Conservation (phyloP, 164 flowering plant species). For the Umbilicus rupestris region DNA sequence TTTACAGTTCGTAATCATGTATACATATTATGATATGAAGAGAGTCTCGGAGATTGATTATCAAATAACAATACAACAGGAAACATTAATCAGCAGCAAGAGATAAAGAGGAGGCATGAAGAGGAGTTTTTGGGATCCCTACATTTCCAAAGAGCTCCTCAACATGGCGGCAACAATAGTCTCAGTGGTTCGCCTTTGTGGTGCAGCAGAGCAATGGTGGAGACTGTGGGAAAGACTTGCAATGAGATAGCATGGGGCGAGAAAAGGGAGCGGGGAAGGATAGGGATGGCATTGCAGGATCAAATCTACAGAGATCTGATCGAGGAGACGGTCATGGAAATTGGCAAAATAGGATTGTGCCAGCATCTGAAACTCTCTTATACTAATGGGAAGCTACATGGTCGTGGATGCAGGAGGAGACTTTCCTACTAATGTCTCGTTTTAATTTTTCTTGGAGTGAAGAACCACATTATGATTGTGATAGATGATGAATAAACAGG, state of each 20-base stretch:
- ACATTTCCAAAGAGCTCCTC: slow-evolving; percentile 16
- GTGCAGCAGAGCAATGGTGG: slow-evolving; percentile 41
- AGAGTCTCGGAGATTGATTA: background rate
- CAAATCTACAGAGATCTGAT: slow-evolving; percentile 47
- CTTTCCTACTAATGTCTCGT: slow-evolving; percentile 21
- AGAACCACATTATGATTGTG: background rate
- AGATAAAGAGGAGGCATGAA: slow-evolving; percentile 14
- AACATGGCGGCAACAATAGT: slow-evolving; percentile 8
- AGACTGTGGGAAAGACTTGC: slow-evolving; percentile 54
- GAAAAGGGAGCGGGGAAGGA: slow-evolving; percentile 46
- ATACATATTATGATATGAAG: background rate
- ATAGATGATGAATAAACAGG: too few species aligned
- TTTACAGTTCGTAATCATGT: background rate
- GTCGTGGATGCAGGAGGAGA: slow-evolving; percentile 44
- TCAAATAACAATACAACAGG: slow-evolving; percentile 8
- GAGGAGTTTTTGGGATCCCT: slow-evolving; percentile 7
- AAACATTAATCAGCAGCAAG: slow-evolving; percentile 8
- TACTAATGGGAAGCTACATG: slow-evolving; percentile 19
- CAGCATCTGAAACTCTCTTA: background rate
- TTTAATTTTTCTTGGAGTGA: background rate
- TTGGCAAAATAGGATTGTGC: background rate
- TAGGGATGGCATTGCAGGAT: slow-evolving; percentile 54
- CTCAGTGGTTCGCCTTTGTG: slow-evolving; percentile 9
- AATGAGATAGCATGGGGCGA: slow-evolving; percentile 48
- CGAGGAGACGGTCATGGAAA: slow-evolving; percentile 38